Percentiles rank a stretch among this genome's conserved stretches.
phyloP scores from a whole-genome alignment of 345 rosid genomes.

The Murraya koenigii region DNA sequence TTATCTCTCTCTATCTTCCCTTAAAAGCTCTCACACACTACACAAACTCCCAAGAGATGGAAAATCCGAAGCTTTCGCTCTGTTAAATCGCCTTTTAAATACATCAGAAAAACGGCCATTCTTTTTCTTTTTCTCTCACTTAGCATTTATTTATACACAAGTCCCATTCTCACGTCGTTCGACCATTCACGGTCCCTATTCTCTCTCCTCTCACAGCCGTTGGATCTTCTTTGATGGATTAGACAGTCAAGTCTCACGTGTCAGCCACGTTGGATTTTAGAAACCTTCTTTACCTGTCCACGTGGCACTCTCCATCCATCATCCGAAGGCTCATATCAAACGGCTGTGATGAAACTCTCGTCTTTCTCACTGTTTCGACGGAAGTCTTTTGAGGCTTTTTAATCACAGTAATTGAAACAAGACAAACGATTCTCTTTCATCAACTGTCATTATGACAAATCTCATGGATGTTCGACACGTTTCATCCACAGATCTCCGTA shows the following conservation, averaged over 20 bases:
- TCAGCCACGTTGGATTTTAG: conserved; percentile 24
- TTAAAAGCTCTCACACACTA: conserved; percentile 18
- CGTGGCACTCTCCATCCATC: neutral
- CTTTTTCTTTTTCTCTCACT: neutral
- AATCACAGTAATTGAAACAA: conserved; percentile 1
- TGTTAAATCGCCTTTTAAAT: conserved; percentile 33
- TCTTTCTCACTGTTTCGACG: neutral
- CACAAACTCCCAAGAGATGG: conserved; percentile 38
- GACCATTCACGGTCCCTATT: conserved; percentile 16
- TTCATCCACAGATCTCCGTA: neutral
- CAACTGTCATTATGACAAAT: conserved; percentile 1
- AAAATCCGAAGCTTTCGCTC: conserved; percentile 43
- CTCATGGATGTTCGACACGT: neutral
- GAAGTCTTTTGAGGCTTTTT: neutral
- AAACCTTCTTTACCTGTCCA: neutral
- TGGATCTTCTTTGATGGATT: conserved; percentile 14
- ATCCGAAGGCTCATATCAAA: neutral
- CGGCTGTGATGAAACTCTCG: neutral
- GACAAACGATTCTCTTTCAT: neutral
- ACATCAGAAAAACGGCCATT: conserved; percentile 29
- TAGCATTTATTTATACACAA: neutral
- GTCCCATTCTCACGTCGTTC: conserved; percentile 22
- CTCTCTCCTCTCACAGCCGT: conserved; percentile 20
- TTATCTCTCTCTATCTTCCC: conserved; percentile 10
- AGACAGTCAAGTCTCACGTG: conserved; percentile 16